Evolutionary conservation across 2,329 filamentous ascomycete genomes (phyloP), one percentile per base, ranked within the genome.

Genomic region (Aspergillus luchuensis): DNA sequence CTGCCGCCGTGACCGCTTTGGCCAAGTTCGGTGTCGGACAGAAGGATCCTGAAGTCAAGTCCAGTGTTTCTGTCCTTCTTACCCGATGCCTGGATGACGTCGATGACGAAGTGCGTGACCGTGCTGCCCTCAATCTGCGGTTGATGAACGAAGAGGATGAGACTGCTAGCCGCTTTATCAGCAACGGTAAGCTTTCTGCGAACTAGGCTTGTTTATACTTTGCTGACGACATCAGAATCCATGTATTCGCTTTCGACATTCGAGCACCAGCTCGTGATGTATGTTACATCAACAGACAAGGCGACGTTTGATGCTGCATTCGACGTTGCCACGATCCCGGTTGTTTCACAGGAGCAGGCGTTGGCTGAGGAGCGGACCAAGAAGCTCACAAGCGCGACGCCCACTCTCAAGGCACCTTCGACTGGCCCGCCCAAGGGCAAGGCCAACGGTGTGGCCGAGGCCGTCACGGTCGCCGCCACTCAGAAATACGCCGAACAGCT

Each of bases 1-100:
- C 95, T 52, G 93, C 95, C 8, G 95, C 95, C 56, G 96, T 98
- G 23, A 98, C 95, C 23, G 95, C 95, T 2, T 80, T 99, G 64
- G 92, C 94, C 71, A 99, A 98, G 78, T 99, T 99, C 73, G 95
- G 95, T 70, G 94, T 98, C 60, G 93, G 91, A 36, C 95, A 98
- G 78, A 93, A 96, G 79, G 95, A 98, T 72, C 89, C 91, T 0
- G 95, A 99, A 76, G 92, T 99, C 71, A 98, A 98, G 87, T 89
- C 91, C 69, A 97, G 93, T 75, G 94, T 99, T 56, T 87, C 90
- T 66, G 95, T 99, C 53, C 85, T 99, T 50, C 88, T 99, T 38
- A 96, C 91, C 25, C 87, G 95, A 74, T 99, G 95, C 77, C 80
- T 99, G 69, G 95, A 99, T 76, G 95, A 99, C 74, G 93, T 93